Percentiles rank a stretch among this genome's conserved stretches.
phyloP scores from a whole-genome alignment of 768 basidiomycete genomes.

The Rhodocollybia butyracea region DNA sequence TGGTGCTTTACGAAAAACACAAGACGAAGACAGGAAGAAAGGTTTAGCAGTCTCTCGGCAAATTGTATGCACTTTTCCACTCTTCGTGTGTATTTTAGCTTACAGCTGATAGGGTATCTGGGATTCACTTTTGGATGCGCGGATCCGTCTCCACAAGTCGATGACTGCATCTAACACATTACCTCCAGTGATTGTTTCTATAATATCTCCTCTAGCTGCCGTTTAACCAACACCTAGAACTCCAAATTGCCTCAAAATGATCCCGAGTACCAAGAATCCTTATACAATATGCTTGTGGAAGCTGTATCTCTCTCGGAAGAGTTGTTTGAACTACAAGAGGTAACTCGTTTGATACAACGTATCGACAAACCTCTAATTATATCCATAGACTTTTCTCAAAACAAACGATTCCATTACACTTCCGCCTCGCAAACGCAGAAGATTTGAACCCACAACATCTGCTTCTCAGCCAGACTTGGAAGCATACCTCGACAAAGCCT shows the following conservation, averaged over 20 bases:
- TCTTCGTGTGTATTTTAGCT: not conserved
- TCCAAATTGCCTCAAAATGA: slow-evolving; percentile 4
- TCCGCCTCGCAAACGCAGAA: slow-evolving; percentile 59
- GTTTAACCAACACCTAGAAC: slow-evolving; percentile 35
- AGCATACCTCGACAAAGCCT: slow-evolving; percentile 40
- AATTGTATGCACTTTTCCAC: slow-evolving; percentile 50
- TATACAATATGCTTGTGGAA: slow-evolving; percentile 57
- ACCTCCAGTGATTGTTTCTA: slow-evolving; percentile 41
- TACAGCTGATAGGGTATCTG: slow-evolving; percentile 60
- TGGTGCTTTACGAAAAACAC: slow-evolving; percentile 50
- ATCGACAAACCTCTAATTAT: not conserved
- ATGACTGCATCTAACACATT: slow-evolving; percentile 61
- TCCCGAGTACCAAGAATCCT: slow-evolving; percentile 38
- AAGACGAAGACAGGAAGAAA: slow-evolving; percentile 73
- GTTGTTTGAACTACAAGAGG: slow-evolving; percentile 67
- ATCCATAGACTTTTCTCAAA: slow-evolving; percentile 39
- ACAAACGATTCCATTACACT: slow-evolving; percentile 43
- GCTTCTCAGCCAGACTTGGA: slow-evolving; percentile 25
- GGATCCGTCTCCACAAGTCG: slow-evolving; percentile 89
- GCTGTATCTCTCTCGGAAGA: slow-evolving; percentile 61
- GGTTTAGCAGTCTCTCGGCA: slow-evolving; percentile 83
- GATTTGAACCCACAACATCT: slow-evolving; percentile 25
- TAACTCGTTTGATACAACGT: slow-evolving; percentile 22
- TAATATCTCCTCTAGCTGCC: slow-evolving; percentile 14
- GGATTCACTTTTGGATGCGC: slow-evolving; percentile 85